Evolutionary conservation across 2,329 filamentous ascomycete genomes (phyloP).

Genomic region (Biscogniauxia sp.): DNA sequence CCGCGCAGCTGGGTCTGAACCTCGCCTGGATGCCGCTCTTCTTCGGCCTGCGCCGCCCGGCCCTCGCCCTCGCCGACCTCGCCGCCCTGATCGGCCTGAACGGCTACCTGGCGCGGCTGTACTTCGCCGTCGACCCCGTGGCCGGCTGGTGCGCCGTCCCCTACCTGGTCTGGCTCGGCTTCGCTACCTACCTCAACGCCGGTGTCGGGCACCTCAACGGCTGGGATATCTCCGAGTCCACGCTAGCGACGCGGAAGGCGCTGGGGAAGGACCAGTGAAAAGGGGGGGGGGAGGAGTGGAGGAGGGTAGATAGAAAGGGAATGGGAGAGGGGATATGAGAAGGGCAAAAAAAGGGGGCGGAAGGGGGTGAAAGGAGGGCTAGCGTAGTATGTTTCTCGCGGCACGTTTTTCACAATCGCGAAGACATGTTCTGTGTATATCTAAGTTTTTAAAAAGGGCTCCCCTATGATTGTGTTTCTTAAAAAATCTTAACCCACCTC

Average conservation of each 20-base stretch:
- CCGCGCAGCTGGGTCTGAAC: slow-evolving; percentile 81
- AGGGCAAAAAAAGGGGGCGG: too few species aligned
- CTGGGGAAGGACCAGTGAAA: slow-evolving; percentile 23
- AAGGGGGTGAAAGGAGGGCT: too few species aligned
- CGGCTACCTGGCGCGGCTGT: slow-evolving; percentile 71
- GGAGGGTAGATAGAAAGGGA: not conserved
- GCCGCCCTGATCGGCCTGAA: slow-evolving; percentile 69
- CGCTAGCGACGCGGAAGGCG: slow-evolving; percentile 32
- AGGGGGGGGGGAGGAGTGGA: not conserved
- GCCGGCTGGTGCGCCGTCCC: slow-evolving; percentile 75
- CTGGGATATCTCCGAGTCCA: slow-evolving; percentile 54
- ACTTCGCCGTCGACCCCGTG: slow-evolving; percentile 69
- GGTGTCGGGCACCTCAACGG: slow-evolving; percentile 66
- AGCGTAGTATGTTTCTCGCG: too few species aligned
- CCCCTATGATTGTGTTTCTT: not conserved
- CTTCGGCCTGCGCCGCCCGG: slow-evolving; percentile 72
- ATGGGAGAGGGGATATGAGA: not conserved
- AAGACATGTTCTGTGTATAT: too few species aligned
- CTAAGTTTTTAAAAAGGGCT: not conserved
- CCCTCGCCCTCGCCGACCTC: slow-evolving; percentile 74
- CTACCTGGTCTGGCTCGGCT: slow-evolving; percentile 82
- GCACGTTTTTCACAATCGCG: too few species aligned
- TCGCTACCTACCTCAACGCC: slow-evolving; percentile 80
- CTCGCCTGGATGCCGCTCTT: slow-evolving; percentile 91
- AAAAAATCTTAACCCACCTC: not conserved